A percentile compares a stretch with the other conserved stretches of the same genome.
Evolutionary conservation across 208 protist genomes (phyloP).

Genomic region (Trypanosoma congolense): DNA sequence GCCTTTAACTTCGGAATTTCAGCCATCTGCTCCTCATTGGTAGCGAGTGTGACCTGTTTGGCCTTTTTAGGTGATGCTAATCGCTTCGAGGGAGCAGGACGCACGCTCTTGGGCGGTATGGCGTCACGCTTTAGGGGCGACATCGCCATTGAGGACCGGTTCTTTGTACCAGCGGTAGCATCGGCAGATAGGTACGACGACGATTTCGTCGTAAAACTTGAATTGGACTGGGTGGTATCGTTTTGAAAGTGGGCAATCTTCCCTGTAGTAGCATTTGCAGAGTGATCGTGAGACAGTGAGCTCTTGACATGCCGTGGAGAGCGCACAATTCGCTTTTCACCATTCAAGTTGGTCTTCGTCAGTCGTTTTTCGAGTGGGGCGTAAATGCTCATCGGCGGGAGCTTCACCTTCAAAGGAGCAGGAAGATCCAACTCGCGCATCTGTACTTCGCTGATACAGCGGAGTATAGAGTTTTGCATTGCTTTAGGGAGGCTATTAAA

Average conservation of each 20-base stretch:
- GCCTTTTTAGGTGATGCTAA: neutral
- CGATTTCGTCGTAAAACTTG: constrained; percentile 6
- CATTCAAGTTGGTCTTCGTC: constrained; percentile 3
- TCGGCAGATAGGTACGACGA: constrained; percentile 1
- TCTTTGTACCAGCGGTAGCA: neutral
- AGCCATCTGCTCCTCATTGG: neutral
- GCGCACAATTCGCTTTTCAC: neutral
- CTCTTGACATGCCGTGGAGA: neutral
- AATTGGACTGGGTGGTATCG: neutral
- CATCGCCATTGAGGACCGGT: neutral
- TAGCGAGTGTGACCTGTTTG: neutral
- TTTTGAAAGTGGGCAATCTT: neutral
- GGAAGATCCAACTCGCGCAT: constrained; percentile 60
- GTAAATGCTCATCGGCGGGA: constrained; percentile 79
- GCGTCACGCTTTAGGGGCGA: neutral
- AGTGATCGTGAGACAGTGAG: neutral
- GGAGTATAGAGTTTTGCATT: constrained; percentile 57
- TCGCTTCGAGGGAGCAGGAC: too few species aligned
- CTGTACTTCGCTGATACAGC: constrained; percentile 43
- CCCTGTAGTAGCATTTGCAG: neutral
- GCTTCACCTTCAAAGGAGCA: constrained; percentile 46
- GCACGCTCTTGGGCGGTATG: neutral
- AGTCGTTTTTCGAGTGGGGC: constrained; percentile 26
- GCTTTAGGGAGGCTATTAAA: constrained; percentile 63
- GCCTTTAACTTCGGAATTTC: constrained; percentile 15